A percentile compares a stretch with the other conserved stretches of the same genome.
phyloP scores from a whole-genome alignment of 768 basidiomycete genomes.

The Lactifluus echinatus region DNA sequence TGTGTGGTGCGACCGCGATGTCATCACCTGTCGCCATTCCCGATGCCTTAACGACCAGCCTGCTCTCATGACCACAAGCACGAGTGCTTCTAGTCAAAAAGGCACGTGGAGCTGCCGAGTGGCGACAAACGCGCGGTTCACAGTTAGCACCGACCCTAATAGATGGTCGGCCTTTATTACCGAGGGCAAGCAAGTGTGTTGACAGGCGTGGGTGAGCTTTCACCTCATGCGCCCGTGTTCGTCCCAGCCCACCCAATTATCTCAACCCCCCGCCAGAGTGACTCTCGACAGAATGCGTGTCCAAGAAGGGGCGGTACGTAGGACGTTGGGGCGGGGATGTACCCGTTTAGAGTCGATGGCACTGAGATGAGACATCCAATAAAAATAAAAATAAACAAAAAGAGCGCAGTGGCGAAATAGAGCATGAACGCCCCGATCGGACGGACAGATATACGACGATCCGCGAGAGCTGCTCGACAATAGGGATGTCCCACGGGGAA shows the following conservation, averaged over 20 bases:
- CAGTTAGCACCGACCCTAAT: neutral
- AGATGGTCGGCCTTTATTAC: neutral
- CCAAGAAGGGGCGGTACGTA: neutral
- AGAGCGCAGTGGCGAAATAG: neutral
- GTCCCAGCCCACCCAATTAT: neutral
- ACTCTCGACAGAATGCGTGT: neutral
- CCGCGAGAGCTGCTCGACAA: neutral
- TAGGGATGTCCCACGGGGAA: neutral
- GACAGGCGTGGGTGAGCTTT: neutral
- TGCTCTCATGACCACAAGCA: neutral
- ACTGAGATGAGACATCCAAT: neutral
- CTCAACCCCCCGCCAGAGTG: neutral
- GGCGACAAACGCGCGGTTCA: neutral
- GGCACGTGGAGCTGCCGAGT: neutral
- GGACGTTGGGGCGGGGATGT: no score
- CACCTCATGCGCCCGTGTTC: neutral
- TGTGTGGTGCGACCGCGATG: neutral
- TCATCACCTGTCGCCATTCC: slow-evolving; percentile 2
- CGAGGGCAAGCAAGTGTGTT: neutral
- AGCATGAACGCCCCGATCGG: neutral
- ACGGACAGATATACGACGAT: no score
- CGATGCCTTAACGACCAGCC: neutral
- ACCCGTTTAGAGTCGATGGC: neutral
- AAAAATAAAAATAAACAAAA: neutral
- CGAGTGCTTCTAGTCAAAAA: neutral